Evolutionary conservation across 1,139 yeast species (phyloP).

Genomic region (Sugiyamaella japonica): DNA sequence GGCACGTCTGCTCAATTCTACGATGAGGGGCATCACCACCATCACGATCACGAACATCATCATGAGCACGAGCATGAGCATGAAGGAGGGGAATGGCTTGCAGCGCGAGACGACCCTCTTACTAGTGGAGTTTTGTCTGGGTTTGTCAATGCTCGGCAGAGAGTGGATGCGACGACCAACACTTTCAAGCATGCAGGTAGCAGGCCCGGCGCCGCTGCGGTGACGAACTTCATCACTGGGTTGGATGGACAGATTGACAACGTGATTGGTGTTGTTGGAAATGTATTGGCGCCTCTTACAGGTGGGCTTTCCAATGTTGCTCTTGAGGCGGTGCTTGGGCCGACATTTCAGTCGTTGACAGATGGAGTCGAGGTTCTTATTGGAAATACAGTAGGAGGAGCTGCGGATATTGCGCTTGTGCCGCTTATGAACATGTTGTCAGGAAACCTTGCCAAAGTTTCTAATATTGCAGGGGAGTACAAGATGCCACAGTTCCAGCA

Average conservation of each 20-base stretch:
- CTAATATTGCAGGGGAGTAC: slow-evolving; percentile 19
- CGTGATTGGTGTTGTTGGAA: slow-evolving; percentile 30
- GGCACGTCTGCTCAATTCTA: slow-evolving; percentile 7
- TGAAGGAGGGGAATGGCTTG: slow-evolving; percentile 6
- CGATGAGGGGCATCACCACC: not conserved
- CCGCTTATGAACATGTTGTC: slow-evolving; percentile 29
- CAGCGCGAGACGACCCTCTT: slow-evolving; percentile 7
- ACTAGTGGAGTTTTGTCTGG: slow-evolving; percentile 24
- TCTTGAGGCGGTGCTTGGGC: slow-evolving; percentile 34
- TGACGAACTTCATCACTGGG: slow-evolving; percentile 35
- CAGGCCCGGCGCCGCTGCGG: slow-evolving; percentile 32
- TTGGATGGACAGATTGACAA: slow-evolving; percentile 39
- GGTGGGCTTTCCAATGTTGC: slow-evolving; percentile 33
- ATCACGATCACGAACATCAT: slow-evolving; percentile 1
- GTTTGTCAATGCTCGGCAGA: slow-evolving; percentile 30
- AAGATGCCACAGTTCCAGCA: slow-evolving; percentile 17
- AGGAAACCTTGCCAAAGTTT: slow-evolving; percentile 16
- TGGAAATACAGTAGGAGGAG: slow-evolving; percentile 35
- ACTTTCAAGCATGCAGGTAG: slow-evolving; percentile 27
- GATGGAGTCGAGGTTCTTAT: slow-evolving; percentile 39
- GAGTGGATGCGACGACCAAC: slow-evolving; percentile 26
- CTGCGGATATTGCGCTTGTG: slow-evolving; percentile 27
- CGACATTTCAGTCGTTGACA: slow-evolving; percentile 39
- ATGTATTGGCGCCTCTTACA: slow-evolving; percentile 31
- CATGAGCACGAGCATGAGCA: slow-evolving; percentile 3